These are phyloP conservation scores for Leccinum longicurvipes DNA, from an alignment of 768 basidiomycete genomes.

Conservation along the genomic window DNA sequence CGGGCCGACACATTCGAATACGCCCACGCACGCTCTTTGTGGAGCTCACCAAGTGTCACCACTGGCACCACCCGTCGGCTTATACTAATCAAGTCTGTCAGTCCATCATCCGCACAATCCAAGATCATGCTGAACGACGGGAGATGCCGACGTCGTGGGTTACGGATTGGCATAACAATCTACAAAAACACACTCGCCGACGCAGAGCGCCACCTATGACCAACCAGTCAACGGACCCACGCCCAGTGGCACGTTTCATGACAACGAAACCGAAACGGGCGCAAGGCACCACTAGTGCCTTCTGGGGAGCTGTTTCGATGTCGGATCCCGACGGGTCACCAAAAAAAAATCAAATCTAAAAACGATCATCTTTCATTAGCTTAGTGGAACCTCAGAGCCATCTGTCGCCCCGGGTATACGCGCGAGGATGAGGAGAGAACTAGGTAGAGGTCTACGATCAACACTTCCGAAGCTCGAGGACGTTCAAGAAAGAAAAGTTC, in stretches of 20 bases:
- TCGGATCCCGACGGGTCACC: background rate
- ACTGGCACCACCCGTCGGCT: too few species aligned
- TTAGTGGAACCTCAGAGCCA: background rate
- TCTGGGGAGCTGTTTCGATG: background rate
- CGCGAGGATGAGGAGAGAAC: too few species aligned
- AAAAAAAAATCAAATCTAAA: background rate
- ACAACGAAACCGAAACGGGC: background rate
- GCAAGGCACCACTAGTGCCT: background rate
- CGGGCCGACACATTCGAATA: background rate
- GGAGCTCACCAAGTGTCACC: background rate
- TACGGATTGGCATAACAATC: too few species aligned
- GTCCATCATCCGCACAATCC: too few species aligned
- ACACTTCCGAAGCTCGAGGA: background rate
- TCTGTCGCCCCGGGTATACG: too few species aligned
- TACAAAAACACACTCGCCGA: too few species aligned
- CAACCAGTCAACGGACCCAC: too few species aligned
- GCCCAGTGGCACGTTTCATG: background rate
- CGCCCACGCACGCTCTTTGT: background rate
- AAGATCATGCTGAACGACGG: background rate
- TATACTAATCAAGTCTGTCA: background rate
- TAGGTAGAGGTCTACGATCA: background rate
- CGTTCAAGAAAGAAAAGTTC: too few species aligned
- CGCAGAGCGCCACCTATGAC: background rate
- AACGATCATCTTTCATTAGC: background rate
- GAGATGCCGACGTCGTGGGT: background rate